Evolutionary conservation across 345 rosid species (phyloP).

Genomic region (Passiflora organensis): DNA sequence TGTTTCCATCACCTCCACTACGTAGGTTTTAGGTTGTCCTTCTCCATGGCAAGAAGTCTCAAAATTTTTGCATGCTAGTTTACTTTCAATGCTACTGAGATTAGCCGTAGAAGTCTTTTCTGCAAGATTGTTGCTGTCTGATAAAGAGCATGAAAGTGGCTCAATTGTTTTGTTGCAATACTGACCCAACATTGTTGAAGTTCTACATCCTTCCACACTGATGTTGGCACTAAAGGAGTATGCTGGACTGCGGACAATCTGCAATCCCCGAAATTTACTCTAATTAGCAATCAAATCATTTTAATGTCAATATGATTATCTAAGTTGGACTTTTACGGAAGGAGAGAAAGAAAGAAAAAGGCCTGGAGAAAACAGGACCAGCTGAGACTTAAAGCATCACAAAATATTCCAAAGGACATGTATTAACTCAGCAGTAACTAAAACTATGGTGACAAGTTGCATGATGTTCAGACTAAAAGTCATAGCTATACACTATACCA

Average conservation of each 20-base stretch:
- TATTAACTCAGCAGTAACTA: too few species aligned
- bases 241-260: conserved; percentile 65
- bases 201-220: conserved; percentile 78
- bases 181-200: conserved; percentile 71
- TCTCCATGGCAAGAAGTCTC: conserved; percentile 48
- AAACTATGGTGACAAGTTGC: too few species aligned
- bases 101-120: conserved; percentile 18
- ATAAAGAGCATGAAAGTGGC: conserved; percentile 55
- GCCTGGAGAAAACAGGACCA: not conserved
- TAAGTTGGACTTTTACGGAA: too few species aligned
- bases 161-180: conserved; percentile 78
- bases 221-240: conserved; percentile 79
- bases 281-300: too few species aligned
- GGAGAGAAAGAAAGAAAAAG: not conserved
- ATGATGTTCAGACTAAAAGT: too few species aligned
- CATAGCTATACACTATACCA: conserved; percentile 64
- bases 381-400: too few species aligned
- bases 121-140: conserved; percentile 28
- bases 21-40: conserved; percentile 57
- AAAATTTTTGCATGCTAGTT: conserved; percentile 54
- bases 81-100: conserved; percentile 28
- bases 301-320: too few species aligned
- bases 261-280: conserved; percentile 26
- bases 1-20: conserved; percentile 51
- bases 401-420: conserved; percentile 5